A percentile compares a stretch with the other conserved stretches of the same genome.
Evolutionary conservation across 2,329 filamentous ascomycete species (phyloP).

Genomic region (Botrytis hyacinthi): DNA sequence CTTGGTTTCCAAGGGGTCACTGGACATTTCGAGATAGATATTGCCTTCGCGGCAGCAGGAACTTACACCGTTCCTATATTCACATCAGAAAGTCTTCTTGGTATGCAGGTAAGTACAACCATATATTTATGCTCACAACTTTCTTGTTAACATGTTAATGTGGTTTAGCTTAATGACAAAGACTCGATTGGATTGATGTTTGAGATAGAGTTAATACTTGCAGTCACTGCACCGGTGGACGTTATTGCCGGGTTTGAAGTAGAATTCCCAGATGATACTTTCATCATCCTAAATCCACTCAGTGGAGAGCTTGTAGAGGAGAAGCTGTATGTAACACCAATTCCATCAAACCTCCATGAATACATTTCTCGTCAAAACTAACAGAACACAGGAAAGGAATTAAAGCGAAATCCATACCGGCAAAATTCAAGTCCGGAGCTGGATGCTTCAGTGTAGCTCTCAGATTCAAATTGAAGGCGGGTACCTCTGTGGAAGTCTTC

Average conservation of each 20-base stretch:
- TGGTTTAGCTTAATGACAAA: background rate
- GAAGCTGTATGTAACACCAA: slow-evolving; percentile 21
- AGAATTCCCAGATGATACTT: slow-evolving; percentile 19
- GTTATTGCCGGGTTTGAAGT: slow-evolving; percentile 25
- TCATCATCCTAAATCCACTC: slow-evolving; percentile 22
- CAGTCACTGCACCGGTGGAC: slow-evolving; percentile 18
- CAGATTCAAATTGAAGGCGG: slow-evolving; percentile 19
- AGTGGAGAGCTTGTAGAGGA: slow-evolving; percentile 20
- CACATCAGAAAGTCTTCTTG: slow-evolving; percentile 17
- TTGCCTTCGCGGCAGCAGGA: slow-evolving; percentile 20
- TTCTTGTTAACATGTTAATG: background rate
- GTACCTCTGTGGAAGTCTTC: slow-evolving; percentile 12
- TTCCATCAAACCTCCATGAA: background rate
- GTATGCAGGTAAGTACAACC: slow-evolving; percentile 7
- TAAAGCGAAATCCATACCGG: slow-evolving; percentile 18
- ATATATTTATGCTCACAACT: background rate
- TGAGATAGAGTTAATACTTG: slow-evolving; percentile 18
- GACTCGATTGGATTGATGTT: slow-evolving; percentile 23
- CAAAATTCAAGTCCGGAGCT: slow-evolving; percentile 21
- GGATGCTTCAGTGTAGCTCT: slow-evolving; percentile 22
- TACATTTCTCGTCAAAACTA: background rate
- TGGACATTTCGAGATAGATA: slow-evolving; percentile 26
- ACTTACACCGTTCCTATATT: slow-evolving; percentile 23
- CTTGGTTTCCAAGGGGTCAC: slow-evolving; percentile 21
- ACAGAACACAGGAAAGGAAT: background rate